Base-by-base conservation (phyloP, 192 early-diverging fungal species). In the Ambispora gerdemannii region DNA sequence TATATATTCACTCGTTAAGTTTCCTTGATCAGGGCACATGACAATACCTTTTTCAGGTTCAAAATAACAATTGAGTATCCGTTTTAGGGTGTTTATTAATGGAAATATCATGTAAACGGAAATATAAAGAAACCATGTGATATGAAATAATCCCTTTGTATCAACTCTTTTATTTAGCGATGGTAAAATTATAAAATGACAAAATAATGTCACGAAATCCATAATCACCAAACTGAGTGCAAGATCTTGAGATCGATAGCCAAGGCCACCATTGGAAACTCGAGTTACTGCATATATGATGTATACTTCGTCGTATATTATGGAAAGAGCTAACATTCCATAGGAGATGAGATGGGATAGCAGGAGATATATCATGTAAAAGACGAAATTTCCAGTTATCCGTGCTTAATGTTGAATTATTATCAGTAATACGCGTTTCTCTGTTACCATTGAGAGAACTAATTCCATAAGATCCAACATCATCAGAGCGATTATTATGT, bases 221-320 rank as follows among this genome's bases (percentile, higher is more conserved):
- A 80, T 76, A 19, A 72, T 24, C 0, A 81, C 56, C 81, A 72
- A n/a, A n/a, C n/a, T n/a, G n/a, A n/a, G n/a, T n/a, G n/a, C n/a
- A n/a, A n/a, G n/a, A n/a, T n/a, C n/a, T 0, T 58, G 72, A 2
- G 82, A 72, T 17, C 43, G 69, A 72, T 73, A 77, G 6, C 80
- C 81, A 3, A 86, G 52, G 10, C 84, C 84, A 68, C 83, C 79
- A 28, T 74, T 73, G 17, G 36, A 32, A 32, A 78, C 15, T 6
- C 64, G 70, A 19, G 79, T 76, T 0, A 81, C 82, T 0, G 76
- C 74, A 27, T 74, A 83, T 17, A 83, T 62, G 19, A 72, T 70
- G 62, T 75, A 80, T 4, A 86, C 72, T 68, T 84, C 84, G 52
- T 86, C 84, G 53, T 81, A 83, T 2, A 83, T 49, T 38, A 80